Conservation (phyloP, 164 flowering plant species). For the Stephania cephalantha region DNA sequence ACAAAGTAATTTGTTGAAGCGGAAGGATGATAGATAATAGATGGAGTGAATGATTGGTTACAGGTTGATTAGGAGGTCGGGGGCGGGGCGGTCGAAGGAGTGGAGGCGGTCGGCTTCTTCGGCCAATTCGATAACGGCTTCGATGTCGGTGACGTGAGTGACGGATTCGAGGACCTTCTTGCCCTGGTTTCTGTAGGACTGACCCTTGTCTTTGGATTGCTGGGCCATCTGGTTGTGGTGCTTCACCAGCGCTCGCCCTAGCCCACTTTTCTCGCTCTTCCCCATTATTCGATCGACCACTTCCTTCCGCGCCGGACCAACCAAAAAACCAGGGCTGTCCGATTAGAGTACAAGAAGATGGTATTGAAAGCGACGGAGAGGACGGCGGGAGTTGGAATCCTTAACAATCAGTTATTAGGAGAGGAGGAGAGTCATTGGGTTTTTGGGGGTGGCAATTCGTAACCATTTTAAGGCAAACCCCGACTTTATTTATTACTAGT, state of each 20-base stretch:
- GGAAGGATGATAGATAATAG: not conserved
- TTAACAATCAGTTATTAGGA: too few species aligned
- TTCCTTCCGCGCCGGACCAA: too few species aligned
- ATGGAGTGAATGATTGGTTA: conserved; percentile 7
- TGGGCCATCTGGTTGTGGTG: conserved; percentile 82
- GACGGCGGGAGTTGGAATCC: too few species aligned
- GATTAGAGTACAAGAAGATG: too few species aligned
- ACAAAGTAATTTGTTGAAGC: too few species aligned
- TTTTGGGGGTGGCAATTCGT: too few species aligned
- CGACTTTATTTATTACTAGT: too few species aligned
- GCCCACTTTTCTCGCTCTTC: conserved; percentile 62
- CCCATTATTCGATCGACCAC: conserved; percentile 29
- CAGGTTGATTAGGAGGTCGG: conserved; percentile 50
- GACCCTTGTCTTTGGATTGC: conserved; percentile 75
- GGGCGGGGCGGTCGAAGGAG: conserved; percentile 35
- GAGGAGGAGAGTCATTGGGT: too few species aligned
- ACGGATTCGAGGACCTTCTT: conserved; percentile 77
- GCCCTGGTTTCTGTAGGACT: conserved; percentile 38
- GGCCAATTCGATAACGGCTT: conserved; percentile 71
- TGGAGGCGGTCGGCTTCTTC: conserved; percentile 59
- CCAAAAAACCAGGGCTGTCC: too few species aligned
- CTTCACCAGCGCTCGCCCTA: conserved; percentile 87
- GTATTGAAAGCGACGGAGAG: too few species aligned
- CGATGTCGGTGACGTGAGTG: conserved; percentile 81
- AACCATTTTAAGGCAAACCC: too few species aligned